A percentile compares a stretch with the other conserved stretches of the same genome.
Evolutionary conservation across 495 filamentous ascomycete species (phyloP).

Genomic region (Hyaloscypha bicolor): DNA sequence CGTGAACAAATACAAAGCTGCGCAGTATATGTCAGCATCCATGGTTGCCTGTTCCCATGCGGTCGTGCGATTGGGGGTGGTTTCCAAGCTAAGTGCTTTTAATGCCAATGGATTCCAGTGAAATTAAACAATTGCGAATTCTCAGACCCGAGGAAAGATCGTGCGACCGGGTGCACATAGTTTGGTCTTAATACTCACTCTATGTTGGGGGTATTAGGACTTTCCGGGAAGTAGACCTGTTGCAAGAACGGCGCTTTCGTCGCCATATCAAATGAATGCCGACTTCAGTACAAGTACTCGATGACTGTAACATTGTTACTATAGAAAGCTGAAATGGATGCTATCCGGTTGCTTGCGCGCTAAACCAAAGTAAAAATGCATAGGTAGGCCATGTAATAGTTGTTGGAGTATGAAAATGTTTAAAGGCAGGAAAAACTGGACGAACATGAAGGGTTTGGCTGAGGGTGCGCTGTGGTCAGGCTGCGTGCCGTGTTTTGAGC

Average conservation of each 20-base stretch:
- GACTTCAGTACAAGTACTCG: neutral
- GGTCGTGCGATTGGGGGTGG: neutral
- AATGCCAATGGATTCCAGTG: neutral
- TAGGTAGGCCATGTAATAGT: neutral
- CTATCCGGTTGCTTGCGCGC: neutral
- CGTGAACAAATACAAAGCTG: conserved; percentile 9
- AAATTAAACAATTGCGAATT: neutral
- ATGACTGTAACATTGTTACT: neutral
- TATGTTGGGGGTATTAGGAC: neutral
- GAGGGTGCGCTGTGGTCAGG: neutral
- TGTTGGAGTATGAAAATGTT: neutral
- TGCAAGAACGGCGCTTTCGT: neutral
- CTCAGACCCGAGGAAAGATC: neutral
- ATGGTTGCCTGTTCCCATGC: neutral
- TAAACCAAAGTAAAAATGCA: neutral
- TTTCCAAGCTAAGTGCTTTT: neutral
- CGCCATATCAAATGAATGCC: neutral
- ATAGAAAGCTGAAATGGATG: neutral
- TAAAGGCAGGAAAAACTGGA: neutral
- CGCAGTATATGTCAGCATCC: neutral
- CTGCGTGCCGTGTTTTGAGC: neutral
- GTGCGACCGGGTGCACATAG: neutral
- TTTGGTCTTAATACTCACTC: neutral
- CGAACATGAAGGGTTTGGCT: neutral
- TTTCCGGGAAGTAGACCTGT: neutral